These are phyloP conservation scores for Coniochaeta sp. DNA, from an alignment of 2,329 filamentous ascomycete genomes.

Conservation along the genomic window DNA sequence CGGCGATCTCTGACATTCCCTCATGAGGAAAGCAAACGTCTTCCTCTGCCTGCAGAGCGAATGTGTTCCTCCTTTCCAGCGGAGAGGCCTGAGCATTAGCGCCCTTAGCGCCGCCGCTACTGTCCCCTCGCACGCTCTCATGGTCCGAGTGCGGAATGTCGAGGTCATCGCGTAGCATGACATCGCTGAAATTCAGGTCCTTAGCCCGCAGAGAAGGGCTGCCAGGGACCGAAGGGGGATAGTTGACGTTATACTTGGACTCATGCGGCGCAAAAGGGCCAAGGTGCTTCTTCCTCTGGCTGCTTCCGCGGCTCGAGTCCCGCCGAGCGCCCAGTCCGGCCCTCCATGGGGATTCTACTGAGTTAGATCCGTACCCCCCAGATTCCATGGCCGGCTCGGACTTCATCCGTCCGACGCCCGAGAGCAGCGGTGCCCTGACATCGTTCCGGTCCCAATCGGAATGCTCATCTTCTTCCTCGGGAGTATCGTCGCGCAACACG, in stretches of 20 bases:
- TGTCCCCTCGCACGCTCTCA: slow-evolving; percentile 14
- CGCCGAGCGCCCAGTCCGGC: slow-evolving; percentile 30
- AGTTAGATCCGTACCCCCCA: slow-evolving; percentile 33
- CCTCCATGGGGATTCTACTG: slow-evolving; percentile 23
- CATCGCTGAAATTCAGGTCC: slow-evolving; percentile 56
- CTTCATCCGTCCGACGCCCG: slow-evolving; percentile 30
- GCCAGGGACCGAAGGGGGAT: slow-evolving; percentile 60
- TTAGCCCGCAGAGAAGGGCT: slow-evolving; percentile 46
- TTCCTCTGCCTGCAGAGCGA: slow-evolving; percentile 62
- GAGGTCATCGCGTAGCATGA: slow-evolving; percentile 66
- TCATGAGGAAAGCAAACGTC: slow-evolving; percentile 90
- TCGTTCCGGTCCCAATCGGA: slow-evolving; percentile 38
- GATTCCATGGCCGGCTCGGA: slow-evolving; percentile 19
- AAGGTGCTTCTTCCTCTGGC: slow-evolving; percentile 32
- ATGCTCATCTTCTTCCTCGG: slow-evolving; percentile 42
- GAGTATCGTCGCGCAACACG: slow-evolving; percentile 27
- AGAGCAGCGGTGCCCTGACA: slow-evolving; percentile 46
- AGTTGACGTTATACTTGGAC: slow-evolving; percentile 57
- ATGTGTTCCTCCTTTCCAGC: slow-evolving; percentile 46
- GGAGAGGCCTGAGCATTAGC: slow-evolving; percentile 17
- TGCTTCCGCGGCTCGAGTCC: slow-evolving; percentile 42
- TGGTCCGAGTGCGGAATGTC: neutral
- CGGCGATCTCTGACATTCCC: slow-evolving; percentile 70
- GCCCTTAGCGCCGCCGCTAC: slow-evolving; percentile 11
- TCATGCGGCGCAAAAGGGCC: slow-evolving; percentile 18